Conservation (phyloP, 2,329 filamentous ascomycete species). For the Cordyceps javanica region DNA sequence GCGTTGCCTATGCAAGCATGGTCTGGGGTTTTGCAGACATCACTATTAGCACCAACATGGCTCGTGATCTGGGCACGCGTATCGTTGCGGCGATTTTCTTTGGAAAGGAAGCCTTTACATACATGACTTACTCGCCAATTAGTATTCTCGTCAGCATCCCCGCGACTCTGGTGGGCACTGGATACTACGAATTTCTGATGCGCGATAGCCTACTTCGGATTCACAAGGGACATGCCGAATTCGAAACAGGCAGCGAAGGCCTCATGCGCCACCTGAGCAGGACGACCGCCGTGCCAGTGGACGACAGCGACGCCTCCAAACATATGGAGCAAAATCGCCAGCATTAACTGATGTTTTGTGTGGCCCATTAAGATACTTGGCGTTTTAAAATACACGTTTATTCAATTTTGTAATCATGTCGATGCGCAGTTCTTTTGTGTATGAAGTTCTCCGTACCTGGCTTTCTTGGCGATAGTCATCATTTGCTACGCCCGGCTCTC, state of each 20-base stretch:
- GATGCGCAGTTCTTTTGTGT: no score
- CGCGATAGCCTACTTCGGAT: slow-evolving; percentile 47
- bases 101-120: slow-evolving; percentile 21
- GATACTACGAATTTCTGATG: slow-evolving; percentile 49
- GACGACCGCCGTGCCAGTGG: background rate
- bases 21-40: slow-evolving; percentile 52
- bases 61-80: slow-evolving; percentile 52
- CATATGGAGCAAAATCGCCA: background rate
- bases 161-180: slow-evolving; percentile 48
- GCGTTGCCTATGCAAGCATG: slow-evolving; percentile 46
- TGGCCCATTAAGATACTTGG: no score
- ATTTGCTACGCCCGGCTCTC: no score
- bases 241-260: slow-evolving; percentile 17
- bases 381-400: no score
- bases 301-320: background rate
- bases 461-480: no score
- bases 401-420: no score
- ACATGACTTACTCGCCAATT: slow-evolving; percentile 42
- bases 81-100: slow-evolving; percentile 52
- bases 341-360: no score
- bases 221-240: slow-evolving; percentile 37
- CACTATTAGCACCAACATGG: slow-evolving; percentile 51
- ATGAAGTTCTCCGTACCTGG: no score
- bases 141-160: slow-evolving; percentile 50
- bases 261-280: slow-evolving; percentile 17